Evolutionary conservation across 495 filamentous ascomycete genomes (phyloP).

Genomic region (Hypoxylon lenormandii): DNA sequence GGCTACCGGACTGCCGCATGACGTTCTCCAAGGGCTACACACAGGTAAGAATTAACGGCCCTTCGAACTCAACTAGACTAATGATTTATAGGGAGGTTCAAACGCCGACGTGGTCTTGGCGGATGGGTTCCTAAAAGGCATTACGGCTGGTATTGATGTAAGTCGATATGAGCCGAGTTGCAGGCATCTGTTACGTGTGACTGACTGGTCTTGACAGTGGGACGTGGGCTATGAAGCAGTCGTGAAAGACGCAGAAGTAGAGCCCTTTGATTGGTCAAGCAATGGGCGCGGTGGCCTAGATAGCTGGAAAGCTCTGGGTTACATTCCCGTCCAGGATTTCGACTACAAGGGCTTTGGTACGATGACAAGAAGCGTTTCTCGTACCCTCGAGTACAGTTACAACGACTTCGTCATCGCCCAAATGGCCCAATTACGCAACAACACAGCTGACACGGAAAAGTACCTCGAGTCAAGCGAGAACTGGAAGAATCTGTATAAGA

Average conservation of each 20-base stretch:
- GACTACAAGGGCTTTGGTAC: conserved; percentile 75
- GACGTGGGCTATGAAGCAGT: conserved; percentile 77
- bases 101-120: conserved; percentile 81
- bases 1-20: conserved; percentile 75
- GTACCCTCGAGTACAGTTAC: conserved; percentile 82
- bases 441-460: conserved; percentile 68
- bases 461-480: conserved; percentile 71
- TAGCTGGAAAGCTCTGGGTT: conserved; percentile 75
- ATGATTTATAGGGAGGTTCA: conserved; percentile 71
- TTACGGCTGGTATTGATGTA: conserved; percentile 70
- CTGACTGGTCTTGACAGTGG: conserved; percentile 60
- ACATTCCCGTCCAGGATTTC: conserved; percentile 76
- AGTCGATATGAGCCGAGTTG: conserved; percentile 17
- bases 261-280: conserved; percentile 76
- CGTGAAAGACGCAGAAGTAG: conserved; percentile 79
- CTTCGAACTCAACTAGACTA: conserved; percentile 4
- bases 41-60: conserved; percentile 58
- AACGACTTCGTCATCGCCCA: conserved; percentile 80
- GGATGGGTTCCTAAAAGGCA: conserved; percentile 77
- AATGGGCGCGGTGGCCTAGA: conserved; percentile 76
- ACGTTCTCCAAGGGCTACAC: conserved; percentile 76
- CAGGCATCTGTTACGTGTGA: neutral
- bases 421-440: conserved; percentile 68
- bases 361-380: conserved; percentile 75
- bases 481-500: conserved; percentile 76